A percentile compares a stretch with the other conserved stretches of the same genome.
These are phyloP conservation scores for Plasmodium falciparum DNA, from an alignment of 169 alveolate genomes.

Conservation along the genomic window DNA sequence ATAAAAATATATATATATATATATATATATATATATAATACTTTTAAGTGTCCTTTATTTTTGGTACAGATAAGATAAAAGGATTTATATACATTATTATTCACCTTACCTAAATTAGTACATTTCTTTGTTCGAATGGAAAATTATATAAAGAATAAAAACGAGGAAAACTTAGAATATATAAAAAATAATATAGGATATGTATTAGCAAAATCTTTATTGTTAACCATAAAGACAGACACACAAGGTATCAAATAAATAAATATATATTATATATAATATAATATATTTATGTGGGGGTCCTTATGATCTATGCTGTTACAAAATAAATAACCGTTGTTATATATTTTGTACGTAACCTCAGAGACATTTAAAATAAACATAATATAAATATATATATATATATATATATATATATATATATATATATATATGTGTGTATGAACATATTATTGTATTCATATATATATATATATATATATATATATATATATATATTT, in stretches of 20 bases:
- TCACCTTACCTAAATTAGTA: background rate
- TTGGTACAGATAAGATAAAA: background rate
- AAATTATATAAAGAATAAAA: constrained; percentile 3
- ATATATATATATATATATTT: background rate
- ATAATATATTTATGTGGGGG: background rate
- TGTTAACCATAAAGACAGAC: constrained; percentile 53
- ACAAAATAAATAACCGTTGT: too few species aligned
- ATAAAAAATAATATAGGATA: constrained; percentile 45
- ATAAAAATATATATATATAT: too few species aligned
- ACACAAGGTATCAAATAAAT: constrained; percentile 15
- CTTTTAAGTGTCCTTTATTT: too few species aligned
- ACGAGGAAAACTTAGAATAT: constrained; percentile 39
- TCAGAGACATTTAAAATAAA: background rate
- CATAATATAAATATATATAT: background rate
- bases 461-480: background rate
- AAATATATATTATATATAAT: background rate
- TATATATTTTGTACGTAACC: background rate
- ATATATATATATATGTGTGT: background rate
- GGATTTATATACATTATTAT: background rate
- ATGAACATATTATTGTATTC: background rate
- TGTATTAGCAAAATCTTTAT: constrained; percentile 46
- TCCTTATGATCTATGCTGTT: too few species aligned
- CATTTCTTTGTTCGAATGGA: constrained; percentile 24
- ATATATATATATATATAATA: too few species aligned
- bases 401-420: constrained; percentile 6